Conservation (phyloP, 164 flowering plant species). For the Dillenia suffruticosa region DNA sequence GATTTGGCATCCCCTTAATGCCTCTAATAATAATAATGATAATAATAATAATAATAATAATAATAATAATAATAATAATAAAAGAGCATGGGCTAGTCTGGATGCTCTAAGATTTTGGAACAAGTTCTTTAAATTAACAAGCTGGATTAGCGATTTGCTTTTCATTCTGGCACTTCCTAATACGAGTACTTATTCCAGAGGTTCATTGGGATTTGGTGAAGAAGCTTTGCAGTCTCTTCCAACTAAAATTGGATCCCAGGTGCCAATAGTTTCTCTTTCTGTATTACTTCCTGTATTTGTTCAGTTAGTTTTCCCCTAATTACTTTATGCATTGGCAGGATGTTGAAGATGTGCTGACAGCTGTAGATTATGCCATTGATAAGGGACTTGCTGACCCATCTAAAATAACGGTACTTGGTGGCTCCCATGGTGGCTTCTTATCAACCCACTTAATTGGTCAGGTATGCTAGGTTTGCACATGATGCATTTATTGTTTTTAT, state of each 20-base stretch:
- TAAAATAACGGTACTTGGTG: constrained; percentile 77
- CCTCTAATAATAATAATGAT: too few relatives aligned
- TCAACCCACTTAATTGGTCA: constrained; percentile 97
- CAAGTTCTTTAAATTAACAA: too few relatives aligned
- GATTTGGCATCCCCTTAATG: too few relatives aligned
- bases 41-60: too few relatives aligned
- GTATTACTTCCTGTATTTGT: too few relatives aligned
- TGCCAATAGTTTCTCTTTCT: constrained; percentile 5
- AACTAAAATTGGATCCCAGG: constrained; percentile 90
- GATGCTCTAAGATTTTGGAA: too few relatives aligned
- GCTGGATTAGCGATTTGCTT: too few relatives aligned
- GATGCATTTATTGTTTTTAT: too few relatives aligned
- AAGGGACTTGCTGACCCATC: constrained; percentile 77
- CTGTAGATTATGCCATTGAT: constrained; percentile 65
- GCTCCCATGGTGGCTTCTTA: constrained; percentile 98
- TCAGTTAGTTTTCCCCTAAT: not conserved
- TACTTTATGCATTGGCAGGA: constrained; percentile 44
- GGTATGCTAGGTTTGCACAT: constrained; percentile 31
- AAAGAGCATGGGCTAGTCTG: too few relatives aligned
- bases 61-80: too few relatives aligned
- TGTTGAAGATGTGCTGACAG: constrained; percentile 87
- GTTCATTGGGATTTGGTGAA: constrained; percentile 96
- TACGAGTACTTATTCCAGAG: constrained; percentile 40
- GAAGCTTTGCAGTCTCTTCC: constrained; percentile 98
- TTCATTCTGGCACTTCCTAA: not conserved